Percentiles rank a stretch among this genome's conserved stretches.
Evolutionary conservation across 1,139 yeast species (phyloP).

Genomic region (Candida sanyaensis): DNA sequence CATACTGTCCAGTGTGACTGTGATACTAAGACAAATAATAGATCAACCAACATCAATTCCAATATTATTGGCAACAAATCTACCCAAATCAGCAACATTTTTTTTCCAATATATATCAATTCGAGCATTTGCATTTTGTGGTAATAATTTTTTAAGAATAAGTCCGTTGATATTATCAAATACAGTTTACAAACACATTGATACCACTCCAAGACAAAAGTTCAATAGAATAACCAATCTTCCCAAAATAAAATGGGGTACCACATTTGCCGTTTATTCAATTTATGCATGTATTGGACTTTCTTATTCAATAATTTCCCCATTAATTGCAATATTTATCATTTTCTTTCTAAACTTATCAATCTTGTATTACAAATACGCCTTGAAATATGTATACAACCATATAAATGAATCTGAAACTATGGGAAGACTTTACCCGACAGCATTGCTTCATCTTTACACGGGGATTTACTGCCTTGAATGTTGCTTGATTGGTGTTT

Average conservation of each 20-base stretch:
- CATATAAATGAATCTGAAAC: slow-evolving; percentile 60
- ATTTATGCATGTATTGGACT: slow-evolving; percentile 77
- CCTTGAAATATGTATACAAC: slow-evolving; percentile 56
- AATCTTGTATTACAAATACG: slow-evolving; percentile 68
- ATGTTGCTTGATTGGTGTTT: slow-evolving; percentile 72
- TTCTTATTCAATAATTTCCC: slow-evolving; percentile 76
- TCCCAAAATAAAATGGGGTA: slow-evolving; percentile 68
- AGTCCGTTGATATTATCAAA: slow-evolving; percentile 44
- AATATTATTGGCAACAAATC: slow-evolving; percentile 64
- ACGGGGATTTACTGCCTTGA: slow-evolving; percentile 82
- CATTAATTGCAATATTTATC: slow-evolving; percentile 67
- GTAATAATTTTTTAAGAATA: slow-evolving; percentile 62
- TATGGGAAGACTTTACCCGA: slow-evolving; percentile 68
- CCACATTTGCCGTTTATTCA: slow-evolving; percentile 72
- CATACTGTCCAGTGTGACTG: slow-evolving; percentile 76
- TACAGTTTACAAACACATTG: slow-evolving; percentile 38
- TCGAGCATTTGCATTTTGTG: slow-evolving; percentile 73
- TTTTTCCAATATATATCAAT: slow-evolving; percentile 73
- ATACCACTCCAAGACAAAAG: slow-evolving; percentile 62
- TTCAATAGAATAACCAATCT: slow-evolving; percentile 45
- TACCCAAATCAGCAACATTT: slow-evolving; percentile 82
- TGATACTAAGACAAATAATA: slow-evolving; percentile 62
- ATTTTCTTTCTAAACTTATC: slow-evolving; percentile 58
- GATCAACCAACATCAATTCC: slow-evolving; percentile 77
- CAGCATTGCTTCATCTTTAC: slow-evolving; percentile 72